Percentiles rank a stretch among this genome's conserved stretches.
phyloP scores from a whole-genome alignment of 2,329 filamentous ascomycete genomes.

The Aspergillus pseudoglaucus region DNA sequence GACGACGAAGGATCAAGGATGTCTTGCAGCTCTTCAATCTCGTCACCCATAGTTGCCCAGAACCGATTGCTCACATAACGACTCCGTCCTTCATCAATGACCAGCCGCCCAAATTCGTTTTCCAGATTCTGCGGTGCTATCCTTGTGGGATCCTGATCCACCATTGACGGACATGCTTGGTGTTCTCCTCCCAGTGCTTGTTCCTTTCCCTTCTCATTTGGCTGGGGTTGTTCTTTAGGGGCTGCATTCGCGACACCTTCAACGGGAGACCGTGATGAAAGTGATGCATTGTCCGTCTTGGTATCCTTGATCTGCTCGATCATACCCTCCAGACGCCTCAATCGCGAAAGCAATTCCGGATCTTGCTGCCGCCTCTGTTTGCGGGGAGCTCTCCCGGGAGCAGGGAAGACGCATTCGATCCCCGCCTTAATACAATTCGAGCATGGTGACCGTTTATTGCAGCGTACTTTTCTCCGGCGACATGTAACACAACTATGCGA shows the following conservation, averaged over 20 bases:
- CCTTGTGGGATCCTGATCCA: conserved; percentile 17
- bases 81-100: conserved; percentile 54
- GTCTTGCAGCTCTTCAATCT: conserved; percentile 58
- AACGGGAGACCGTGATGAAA: conserved; percentile 7
- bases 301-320: conserved; percentile 53
- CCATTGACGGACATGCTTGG: conserved; percentile 7
- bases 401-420: conserved; percentile 58
- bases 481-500: conserved; percentile 43
- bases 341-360: conserved; percentile 52
- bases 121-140: conserved; percentile 23
- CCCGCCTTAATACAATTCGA: conserved; percentile 44
- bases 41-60: conserved; percentile 56
- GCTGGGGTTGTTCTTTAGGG: background rate
- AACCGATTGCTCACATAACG: conserved; percentile 58
- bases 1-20: conserved; percentile 53
- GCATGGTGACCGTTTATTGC: conserved; percentile 43
- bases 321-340: conserved; percentile 55
- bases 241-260: conserved; percentile 1
- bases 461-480: conserved; percentile 43
- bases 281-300: conserved; percentile 19
- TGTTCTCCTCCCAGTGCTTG: background rate
- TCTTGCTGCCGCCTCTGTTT: conserved; percentile 53
- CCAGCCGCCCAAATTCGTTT: conserved; percentile 50
- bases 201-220: background rate
- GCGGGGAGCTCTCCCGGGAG: conserved; percentile 54